These are phyloP conservation scores for Massospora cicadina DNA, from an alignment of 371 early-diverging fungal species.

Conservation along the genomic window DNA sequence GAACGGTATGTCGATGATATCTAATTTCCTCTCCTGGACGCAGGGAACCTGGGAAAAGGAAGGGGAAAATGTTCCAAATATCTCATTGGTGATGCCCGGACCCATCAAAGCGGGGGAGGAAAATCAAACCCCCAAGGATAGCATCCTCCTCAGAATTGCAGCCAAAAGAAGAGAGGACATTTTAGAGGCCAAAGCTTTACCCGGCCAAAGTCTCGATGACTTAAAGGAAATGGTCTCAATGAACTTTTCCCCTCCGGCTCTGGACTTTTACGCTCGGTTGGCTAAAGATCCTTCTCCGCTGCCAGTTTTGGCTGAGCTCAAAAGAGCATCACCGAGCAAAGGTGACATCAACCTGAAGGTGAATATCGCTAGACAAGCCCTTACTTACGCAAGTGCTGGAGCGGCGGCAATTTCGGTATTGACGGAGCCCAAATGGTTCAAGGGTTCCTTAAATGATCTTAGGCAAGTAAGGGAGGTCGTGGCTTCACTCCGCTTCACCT, in stretches of 20 bases:
- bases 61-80: neutral
- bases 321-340: conserved; percentile 93
- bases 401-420: conserved; percentile 87
- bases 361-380: conserved; percentile 70
- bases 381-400: conserved; percentile 70
- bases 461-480: conserved; percentile 59
- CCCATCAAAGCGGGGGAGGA: neutral
- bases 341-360: conserved; percentile 66
- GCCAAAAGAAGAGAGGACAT: conserved; percentile 67
- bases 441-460: conserved; percentile 79
- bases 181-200: conserved; percentile 36
- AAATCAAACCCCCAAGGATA: conserved; percentile 17
- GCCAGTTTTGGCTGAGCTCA: conserved; percentile 89
- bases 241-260: conserved; percentile 52
- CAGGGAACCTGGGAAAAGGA: conserved; percentile 78
- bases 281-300: conserved; percentile 24
- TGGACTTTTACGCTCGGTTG: conserved; percentile 58
- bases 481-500: conserved; percentile 22
- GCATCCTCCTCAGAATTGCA: conserved; percentile 48
- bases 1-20: conserved; percentile 64
- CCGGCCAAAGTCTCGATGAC: conserved; percentile 52
- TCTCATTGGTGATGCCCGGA: neutral
- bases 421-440: conserved; percentile 96
- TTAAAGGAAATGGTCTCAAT: conserved; percentile 44
- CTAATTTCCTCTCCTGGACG: conserved; percentile 66